phyloP scores from a whole-genome alignment of 2,329 filamentous ascomycete species.

The Neophaeococcomyces aloes region DNA sequence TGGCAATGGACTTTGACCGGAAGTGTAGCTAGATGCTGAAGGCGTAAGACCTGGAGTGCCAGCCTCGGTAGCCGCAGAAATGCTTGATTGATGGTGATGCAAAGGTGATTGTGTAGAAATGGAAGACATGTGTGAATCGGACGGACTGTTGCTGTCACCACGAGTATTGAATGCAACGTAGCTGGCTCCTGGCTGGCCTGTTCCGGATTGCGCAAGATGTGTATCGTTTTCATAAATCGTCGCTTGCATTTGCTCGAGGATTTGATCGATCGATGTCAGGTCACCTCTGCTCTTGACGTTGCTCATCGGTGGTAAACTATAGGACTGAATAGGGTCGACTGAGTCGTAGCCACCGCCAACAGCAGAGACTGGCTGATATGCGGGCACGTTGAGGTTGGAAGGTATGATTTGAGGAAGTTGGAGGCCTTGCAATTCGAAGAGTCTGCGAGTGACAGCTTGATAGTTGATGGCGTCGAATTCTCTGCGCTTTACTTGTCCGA shows the following conservation, averaged over 20 bases:
- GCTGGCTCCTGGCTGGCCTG: slow-evolving; percentile 63
- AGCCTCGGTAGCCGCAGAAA: slow-evolving; percentile 29
- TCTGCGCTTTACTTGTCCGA: slow-evolving; percentile 82
- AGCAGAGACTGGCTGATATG: slow-evolving; percentile 43
- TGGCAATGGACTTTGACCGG: slow-evolving; percentile 48
- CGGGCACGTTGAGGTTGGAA: slow-evolving; percentile 33
- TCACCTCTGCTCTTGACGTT: slow-evolving; percentile 90
- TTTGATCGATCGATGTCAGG: slow-evolving; percentile 83
- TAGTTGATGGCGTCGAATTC: slow-evolving; percentile 86
- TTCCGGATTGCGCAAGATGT: slow-evolving; percentile 65
- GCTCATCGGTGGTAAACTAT: slow-evolving; percentile 76
- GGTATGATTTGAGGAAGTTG: slow-evolving; percentile 51
- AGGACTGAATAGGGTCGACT: slow-evolving; percentile 57
- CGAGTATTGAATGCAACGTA: slow-evolving; percentile 47
- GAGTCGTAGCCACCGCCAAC: slow-evolving; percentile 42
- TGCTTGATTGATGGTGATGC: slow-evolving; percentile 20
- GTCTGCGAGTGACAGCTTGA: slow-evolving; percentile 76
- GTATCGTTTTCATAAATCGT: slow-evolving; percentile 91
- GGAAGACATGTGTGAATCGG: slow-evolving; percentile 31
- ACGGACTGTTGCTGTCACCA: slow-evolving; percentile 43
- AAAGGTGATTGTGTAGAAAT: slow-evolving; percentile 28
- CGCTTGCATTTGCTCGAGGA: slow-evolving; percentile 89
- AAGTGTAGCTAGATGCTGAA: slow-evolving; percentile 53
- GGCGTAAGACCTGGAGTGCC: slow-evolving; percentile 54
- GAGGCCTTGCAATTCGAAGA: slow-evolving; percentile 68